Evolutionary conservation across 208 protist species (phyloP), one percentile per base, ranked within the genome.

Genomic region (Leishmania martiniquensis): DNA sequence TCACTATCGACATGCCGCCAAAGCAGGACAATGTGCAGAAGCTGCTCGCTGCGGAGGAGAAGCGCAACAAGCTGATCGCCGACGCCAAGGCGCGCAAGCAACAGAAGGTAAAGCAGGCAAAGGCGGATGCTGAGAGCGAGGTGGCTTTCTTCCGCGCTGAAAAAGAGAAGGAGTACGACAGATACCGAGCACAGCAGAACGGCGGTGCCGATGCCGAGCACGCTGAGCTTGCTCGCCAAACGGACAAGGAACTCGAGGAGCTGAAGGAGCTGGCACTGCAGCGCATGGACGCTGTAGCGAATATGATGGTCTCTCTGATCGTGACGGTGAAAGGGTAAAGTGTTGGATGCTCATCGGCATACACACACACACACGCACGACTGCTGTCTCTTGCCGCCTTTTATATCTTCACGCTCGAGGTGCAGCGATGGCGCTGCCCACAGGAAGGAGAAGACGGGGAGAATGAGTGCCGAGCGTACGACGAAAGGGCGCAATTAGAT

Each of bases 11-110:
- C 65, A 97, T 97, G 93, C 85, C 88, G 17, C 91, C 93, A 52
- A 95, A 95, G 78, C 88, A 94, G 75, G 91, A 97, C 83, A 97
- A 97, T 72, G 93, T 97, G 47, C 93, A 97, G 84, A 91, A 91
- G 76, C 91, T 97, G 34, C 87, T 97, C 52, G 89, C 87, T 2
- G 93, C 93, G 17, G 93, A 97, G 85, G 87, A 96, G 81, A 91
- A 92, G 75, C 93, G 93, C 82, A 95, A 93, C 83, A 83, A 84
- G 45, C 83, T 94, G 42, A 95, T 97, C 57, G 83, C 88, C 13
- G 90, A 97, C 7, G 93, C 93, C 70, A 95, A 96, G 82, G 78
- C 78, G 1, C 88, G 90, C 39, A 91, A 93, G 81, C 92, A 97
- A 79, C 87, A 91, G 73, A 95, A 93, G 76, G 89, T 97, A 42